A percentile compares a stretch with the other conserved stretches of the same genome.
Evolutionary conservation across 2,329 filamentous ascomycete species (phyloP).

Genomic region (Magnaporthales sp.): DNA sequence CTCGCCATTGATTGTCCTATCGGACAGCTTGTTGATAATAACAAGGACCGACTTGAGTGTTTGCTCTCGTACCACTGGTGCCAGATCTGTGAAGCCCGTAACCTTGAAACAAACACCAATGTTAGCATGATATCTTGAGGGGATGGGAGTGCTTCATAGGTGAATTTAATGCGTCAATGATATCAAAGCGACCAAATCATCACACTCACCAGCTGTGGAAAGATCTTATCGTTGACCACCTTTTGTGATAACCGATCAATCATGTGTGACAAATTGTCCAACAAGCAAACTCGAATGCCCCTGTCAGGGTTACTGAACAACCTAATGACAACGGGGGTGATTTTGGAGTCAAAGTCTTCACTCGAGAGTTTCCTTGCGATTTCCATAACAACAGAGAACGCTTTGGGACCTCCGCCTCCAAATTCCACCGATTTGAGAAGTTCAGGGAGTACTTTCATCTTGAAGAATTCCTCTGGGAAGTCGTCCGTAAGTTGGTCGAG

Average conservation of each 20-base stretch:
- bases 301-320: conserved; percentile 87
- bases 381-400: conserved; percentile 80
- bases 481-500: conserved; percentile 83
- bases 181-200: no score
- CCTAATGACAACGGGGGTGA: conserved; percentile 80
- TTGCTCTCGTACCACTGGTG: conserved; percentile 87
- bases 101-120: conserved; percentile 37
- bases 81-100: conserved; percentile 89
- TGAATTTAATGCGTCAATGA: neutral
- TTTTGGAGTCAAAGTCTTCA: conserved; percentile 79
- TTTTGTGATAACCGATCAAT: conserved; percentile 85
- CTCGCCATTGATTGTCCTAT: conserved; percentile 89
- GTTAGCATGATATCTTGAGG: neutral
- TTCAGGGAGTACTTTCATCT: conserved; percentile 91
- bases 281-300: conserved; percentile 79
- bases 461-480: conserved; percentile 97
- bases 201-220: conserved; percentile 75
- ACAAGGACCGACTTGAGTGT: conserved; percentile 90
- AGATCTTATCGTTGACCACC: conserved; percentile 91
- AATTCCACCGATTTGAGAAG: conserved; percentile 98
- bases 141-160: neutral
- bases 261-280: conserved; percentile 84
- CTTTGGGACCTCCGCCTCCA: conserved; percentile 87
- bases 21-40: conserved; percentile 81
- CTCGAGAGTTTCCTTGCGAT: conserved; percentile 79